Conservation (phyloP, 139 green algal species). For the Haematococcus lacustris region DNA sequence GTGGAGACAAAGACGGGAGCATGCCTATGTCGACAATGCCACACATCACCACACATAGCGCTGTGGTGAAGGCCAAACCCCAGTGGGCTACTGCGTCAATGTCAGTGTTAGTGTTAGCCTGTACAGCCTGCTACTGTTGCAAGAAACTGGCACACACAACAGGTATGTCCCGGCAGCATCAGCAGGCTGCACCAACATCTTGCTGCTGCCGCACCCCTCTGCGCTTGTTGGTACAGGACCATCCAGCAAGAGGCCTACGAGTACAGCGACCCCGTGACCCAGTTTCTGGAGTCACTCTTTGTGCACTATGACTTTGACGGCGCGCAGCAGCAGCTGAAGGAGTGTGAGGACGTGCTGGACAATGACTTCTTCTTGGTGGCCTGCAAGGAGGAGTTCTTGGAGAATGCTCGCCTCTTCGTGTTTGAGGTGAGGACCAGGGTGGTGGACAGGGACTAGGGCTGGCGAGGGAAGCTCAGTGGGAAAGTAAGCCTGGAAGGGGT, state of each 20-base stretch:
- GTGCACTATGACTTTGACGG: conserved; percentile 95
- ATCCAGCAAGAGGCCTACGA: conserved; percentile 49
- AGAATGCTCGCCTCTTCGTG: conserved; percentile 90
- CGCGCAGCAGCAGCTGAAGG: conserved; percentile 83
- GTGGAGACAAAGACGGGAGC: no score
- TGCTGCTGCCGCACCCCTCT: not conserved
- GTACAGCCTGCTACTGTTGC: not conserved
- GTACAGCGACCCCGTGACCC: conserved; percentile 57
- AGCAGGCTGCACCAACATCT: no score
- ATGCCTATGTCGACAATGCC: no score
- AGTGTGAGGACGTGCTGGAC: conserved; percentile 85
- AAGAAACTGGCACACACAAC: not conserved
- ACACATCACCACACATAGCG: no score
- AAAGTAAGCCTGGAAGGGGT: no score
- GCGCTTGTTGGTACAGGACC: conserved; percentile 8
- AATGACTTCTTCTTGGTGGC: conserved; percentile 92
- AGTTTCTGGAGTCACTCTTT: conserved; percentile 91
- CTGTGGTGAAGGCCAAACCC: no score
- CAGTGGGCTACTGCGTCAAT: no score
- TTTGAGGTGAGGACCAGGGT: conserved; percentile 99
- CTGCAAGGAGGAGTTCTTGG: conserved; percentile 82
- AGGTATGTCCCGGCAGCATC: no score
- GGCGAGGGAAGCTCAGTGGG: no score
- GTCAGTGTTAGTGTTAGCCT: no score
- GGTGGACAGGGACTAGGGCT: no score